Percentiles rank a stretch among this genome's conserved stretches.
Evolutionary conservation across 2,329 filamentous ascomycete genomes (phyloP).

Genomic region (Pyrenophora teres): DNA sequence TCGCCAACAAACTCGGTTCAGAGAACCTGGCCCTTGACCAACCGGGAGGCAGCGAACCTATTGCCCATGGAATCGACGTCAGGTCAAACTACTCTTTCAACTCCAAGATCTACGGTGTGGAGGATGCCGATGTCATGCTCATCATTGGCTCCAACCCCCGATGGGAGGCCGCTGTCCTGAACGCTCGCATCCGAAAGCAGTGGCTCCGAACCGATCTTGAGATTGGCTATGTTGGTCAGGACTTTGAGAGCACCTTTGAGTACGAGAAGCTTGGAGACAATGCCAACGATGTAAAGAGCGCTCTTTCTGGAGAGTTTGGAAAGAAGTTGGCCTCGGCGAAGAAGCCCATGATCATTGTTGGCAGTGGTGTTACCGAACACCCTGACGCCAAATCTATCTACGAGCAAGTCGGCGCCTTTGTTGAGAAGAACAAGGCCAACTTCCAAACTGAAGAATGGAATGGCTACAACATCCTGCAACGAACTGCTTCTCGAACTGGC

Average conservation of each 20-base stretch:
- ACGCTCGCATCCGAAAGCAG: slow-evolving; percentile 96
- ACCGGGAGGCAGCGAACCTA: slow-evolving; percentile 77
- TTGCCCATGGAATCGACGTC: slow-evolving; percentile 91
- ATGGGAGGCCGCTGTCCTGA: slow-evolving; percentile 92
- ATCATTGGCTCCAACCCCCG: slow-evolving; percentile 94
- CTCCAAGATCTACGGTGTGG: slow-evolving; percentile 89
- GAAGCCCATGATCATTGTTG: slow-evolving; percentile 95
- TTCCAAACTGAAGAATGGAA: slow-evolving; percentile 93
- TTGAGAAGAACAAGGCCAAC: slow-evolving; percentile 88
- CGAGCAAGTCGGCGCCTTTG: slow-evolving; percentile 85
- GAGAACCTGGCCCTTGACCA: slow-evolving; percentile 95
- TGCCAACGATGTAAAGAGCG: slow-evolving; percentile 78
- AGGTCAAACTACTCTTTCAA: slow-evolving; percentile 97
- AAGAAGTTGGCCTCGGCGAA: slow-evolving; percentile 88
- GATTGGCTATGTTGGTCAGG: slow-evolving; percentile 86
- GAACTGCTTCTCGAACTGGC: slow-evolving; percentile 86
- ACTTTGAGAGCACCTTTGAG: slow-evolving; percentile 93
- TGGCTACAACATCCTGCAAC: slow-evolving; percentile 95
- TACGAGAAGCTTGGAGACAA: slow-evolving; percentile 88
- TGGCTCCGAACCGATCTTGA: slow-evolving; percentile 95
- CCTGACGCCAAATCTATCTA: slow-evolving; percentile 89
- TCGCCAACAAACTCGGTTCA: slow-evolving; percentile 94
- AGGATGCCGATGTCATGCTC: slow-evolving; percentile 90
- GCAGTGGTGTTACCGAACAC: slow-evolving; percentile 90
- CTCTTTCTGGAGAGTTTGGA: slow-evolving; percentile 83